phyloP scores from a whole-genome alignment of 331 rosid genomes.

The Phaseolus coccineus region DNA sequence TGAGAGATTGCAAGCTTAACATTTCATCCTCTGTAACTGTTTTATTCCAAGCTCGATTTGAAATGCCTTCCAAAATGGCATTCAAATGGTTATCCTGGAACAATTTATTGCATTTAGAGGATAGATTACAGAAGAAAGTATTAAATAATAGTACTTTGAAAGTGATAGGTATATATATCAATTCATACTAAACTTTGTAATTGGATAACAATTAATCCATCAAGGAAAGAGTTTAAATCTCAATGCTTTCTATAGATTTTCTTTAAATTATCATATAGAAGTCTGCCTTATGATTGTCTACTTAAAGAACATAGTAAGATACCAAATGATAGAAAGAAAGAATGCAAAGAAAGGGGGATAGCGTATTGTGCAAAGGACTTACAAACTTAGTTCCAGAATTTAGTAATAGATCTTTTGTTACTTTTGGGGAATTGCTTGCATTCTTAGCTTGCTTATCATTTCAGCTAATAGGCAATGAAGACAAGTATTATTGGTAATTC shows the following conservation, averaged over 20 bases:
- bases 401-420: neutral
- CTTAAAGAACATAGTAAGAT: neutral
- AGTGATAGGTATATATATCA: neutral
- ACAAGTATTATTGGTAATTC: neutral
- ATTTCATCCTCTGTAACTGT: constrained; percentile 69
- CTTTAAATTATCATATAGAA: neutral
- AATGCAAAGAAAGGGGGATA: constrained; percentile 11
- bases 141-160: constrained; percentile 13
- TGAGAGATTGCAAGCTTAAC: constrained; percentile 78
- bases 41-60: constrained; percentile 55
- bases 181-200: neutral
- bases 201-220: constrained; percentile 12
- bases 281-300: neutral
- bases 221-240: constrained; percentile 25
- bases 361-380: neutral
- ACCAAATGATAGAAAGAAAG: neutral
- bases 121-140: constrained; percentile 25
- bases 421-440: constrained; percentile 9
- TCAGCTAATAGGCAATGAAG: constrained; percentile 2
- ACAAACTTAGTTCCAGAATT: neutral
- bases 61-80: constrained; percentile 79
- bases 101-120: constrained; percentile 39
- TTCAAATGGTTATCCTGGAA: constrained; percentile 75
- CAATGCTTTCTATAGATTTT: constrained; percentile 26
- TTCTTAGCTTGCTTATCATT: neutral